Evolutionary conservation across 495 filamentous ascomycete species (phyloP), one percentile per base, ranked within the genome.

Genomic region (Penicillium dipodomyicola): DNA sequence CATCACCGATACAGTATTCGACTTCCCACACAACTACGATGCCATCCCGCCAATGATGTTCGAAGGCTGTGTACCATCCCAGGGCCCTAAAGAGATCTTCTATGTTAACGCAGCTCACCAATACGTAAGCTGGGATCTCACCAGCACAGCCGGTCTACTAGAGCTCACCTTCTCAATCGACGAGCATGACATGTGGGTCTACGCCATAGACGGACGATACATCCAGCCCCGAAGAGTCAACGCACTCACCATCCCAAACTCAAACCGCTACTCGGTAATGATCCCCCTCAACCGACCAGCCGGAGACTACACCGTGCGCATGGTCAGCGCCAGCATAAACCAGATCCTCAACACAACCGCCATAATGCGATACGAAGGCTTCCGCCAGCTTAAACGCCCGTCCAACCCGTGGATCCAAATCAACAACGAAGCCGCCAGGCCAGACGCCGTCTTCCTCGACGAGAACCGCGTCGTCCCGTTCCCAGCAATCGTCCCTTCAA

Each of bases 121-220:
- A 39, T 77, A 69, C 25, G 61, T 65, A 1, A 75, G 74, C 57
- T 67, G 59, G 41, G 68, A 76, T 29, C 30, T 74, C 15, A 71
- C 62, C 37, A 70, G 63, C 45, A 52, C 69, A 8, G 62, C 72
- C 2, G 61, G 64, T 2, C 9, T 71, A 7, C 53, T 65, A 8
- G 23, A 63, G 9, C 57, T 68, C 8, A 60, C 56, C 3, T 70
- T 72, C 53, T 71, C 75, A 3, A 67, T 78, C 43, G 76, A 77
- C 48, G 68, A 74, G 35, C 76, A 78, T 37, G 61, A 59, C 30
- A 66, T 78, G 71, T 75, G 64, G 49, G 61, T 78, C 5, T 78
- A 78, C 51, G 74, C 67, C 3, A 62, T 77, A 15, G 76, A 78
- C 49, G 76, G 76, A 5, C 67, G 64, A 1, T 78, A 77, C 44